Evolutionary conservation across 495 filamentous ascomycete genomes (phyloP).

Genomic region (Penicillium ucsense): DNA sequence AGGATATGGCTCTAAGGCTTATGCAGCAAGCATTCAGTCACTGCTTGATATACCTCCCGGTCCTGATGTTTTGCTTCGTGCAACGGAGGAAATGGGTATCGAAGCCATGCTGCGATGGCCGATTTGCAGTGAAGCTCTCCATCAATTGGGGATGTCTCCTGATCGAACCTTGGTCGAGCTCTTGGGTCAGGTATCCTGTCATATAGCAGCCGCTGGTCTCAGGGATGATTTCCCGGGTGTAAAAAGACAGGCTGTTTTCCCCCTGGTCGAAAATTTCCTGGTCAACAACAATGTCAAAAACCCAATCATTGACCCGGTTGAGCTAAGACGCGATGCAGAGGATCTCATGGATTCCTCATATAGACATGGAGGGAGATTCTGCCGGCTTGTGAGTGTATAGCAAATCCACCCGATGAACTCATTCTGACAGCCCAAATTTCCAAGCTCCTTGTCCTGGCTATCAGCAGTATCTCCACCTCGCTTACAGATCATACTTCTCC

Average conservation of each 20-base stretch:
- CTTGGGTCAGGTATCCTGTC: neutral
- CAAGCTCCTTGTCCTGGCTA: neutral
- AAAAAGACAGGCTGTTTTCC: neutral
- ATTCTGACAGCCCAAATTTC: neutral
- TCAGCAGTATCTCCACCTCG: neutral
- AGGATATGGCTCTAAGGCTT: neutral
- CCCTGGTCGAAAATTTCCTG: neutral
- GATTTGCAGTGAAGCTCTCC: neutral
- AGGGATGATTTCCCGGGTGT: neutral
- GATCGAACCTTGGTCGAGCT: neutral
- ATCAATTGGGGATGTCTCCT: neutral
- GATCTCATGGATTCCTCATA: neutral
- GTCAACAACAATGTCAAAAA: neutral
- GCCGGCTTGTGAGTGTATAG: neutral
- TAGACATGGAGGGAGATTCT: neutral
- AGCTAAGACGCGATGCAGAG: neutral
- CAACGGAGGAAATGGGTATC: neutral
- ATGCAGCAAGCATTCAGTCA: neutral
- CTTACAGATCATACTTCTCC: neutral
- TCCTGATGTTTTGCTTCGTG: neutral
- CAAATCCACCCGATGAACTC: neutral
- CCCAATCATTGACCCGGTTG: neutral
- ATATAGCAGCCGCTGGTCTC: neutral
- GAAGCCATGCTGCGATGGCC: neutral
- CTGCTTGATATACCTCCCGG: neutral